These are phyloP conservation scores for Melanomma pulvis-pyrius DNA, from an alignment of 495 filamentous ascomycete species.

Conservation along the genomic window DNA sequence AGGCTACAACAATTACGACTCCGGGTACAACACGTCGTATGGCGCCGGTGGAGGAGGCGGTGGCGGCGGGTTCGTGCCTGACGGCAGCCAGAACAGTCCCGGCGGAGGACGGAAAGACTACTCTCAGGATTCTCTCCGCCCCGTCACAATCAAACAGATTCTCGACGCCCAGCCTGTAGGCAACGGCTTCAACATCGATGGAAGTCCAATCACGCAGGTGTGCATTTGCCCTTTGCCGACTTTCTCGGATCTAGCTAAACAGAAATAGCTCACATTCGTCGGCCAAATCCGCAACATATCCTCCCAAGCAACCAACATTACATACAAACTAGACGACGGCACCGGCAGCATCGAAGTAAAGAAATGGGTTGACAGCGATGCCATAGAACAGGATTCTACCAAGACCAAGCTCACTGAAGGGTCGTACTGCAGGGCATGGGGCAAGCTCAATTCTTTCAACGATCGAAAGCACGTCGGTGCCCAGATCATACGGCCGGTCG, in stretches of 20 bases:
- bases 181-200: constrained; percentile 78
- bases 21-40: constrained; percentile 61
- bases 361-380: constrained; percentile 74
- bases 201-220: constrained; percentile 62
- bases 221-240: neutral
- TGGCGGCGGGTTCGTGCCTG: constrained; percentile 68
- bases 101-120: constrained; percentile 52
- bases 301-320: constrained; percentile 85
- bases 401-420: constrained; percentile 62
- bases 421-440: constrained; percentile 80
- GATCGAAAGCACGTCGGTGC: constrained; percentile 78
- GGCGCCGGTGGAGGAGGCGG: constrained; percentile 60
- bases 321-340: constrained; percentile 92
- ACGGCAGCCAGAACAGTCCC: constrained; percentile 54
- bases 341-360: constrained; percentile 92
- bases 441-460: constrained; percentile 74
- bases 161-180: constrained; percentile 78
- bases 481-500: constrained; percentile 76
- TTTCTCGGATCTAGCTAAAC: constrained; percentile 20
- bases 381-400: constrained; percentile 38
- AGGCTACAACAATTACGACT: constrained; percentile 39
- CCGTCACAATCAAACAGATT: constrained; percentile 93
- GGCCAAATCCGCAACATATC: constrained; percentile 87
- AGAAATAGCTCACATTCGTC: constrained; percentile 70
- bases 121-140: constrained; percentile 74